These are phyloP conservation scores for Phytophthora citricola DNA, from an alignment of 352 stramenopile species.

Conservation along the genomic window DNA sequence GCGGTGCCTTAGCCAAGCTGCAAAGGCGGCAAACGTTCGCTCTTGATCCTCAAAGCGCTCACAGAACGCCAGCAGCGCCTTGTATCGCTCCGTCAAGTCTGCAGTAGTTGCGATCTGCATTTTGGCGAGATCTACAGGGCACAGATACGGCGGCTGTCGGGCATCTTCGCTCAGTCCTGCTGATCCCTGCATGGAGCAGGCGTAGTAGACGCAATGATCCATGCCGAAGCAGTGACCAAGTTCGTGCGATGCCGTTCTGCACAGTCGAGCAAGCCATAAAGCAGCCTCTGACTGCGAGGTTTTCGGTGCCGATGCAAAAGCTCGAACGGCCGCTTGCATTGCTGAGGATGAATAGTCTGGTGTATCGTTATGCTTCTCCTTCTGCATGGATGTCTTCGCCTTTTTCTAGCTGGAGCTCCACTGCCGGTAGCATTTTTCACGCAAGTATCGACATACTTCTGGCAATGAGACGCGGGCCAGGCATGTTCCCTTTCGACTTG, in stretches of 20 bases:
- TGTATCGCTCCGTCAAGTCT: conserved; percentile 17
- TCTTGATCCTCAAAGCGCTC: conserved; percentile 21
- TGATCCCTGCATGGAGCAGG: conserved; percentile 33
- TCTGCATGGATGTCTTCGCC: background rate
- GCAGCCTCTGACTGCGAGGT: conserved; percentile 12
- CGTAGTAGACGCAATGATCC: conserved; percentile 36
- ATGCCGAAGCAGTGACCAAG: conserved; percentile 35
- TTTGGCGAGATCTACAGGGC: conserved; percentile 29
- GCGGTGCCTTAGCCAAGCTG: conserved; percentile 18
- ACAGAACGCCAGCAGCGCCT: conserved; percentile 24
- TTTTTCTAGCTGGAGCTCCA: conserved; percentile 17
- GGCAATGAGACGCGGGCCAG: conserved; percentile 29
- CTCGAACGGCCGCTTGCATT: conserved; percentile 14
- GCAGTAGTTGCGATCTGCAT: conserved; percentile 18
- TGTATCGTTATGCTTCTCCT: background rate
- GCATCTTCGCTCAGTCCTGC: conserved; percentile 30
- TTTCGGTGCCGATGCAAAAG: conserved; percentile 15
- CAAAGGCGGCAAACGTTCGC: conserved; percentile 22
- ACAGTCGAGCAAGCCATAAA: conserved; percentile 29
- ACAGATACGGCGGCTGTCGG: conserved; percentile 29
- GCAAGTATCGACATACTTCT: conserved; percentile 20
- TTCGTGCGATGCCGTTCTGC: conserved; percentile 29
- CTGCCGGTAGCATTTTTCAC: conserved; percentile 2
- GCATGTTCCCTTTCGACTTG: conserved; percentile 29
- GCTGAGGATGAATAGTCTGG: background rate